Base-by-base conservation (phyloP, 352 stramenopile genomes). In the Phytophthora lateralis region DNA sequence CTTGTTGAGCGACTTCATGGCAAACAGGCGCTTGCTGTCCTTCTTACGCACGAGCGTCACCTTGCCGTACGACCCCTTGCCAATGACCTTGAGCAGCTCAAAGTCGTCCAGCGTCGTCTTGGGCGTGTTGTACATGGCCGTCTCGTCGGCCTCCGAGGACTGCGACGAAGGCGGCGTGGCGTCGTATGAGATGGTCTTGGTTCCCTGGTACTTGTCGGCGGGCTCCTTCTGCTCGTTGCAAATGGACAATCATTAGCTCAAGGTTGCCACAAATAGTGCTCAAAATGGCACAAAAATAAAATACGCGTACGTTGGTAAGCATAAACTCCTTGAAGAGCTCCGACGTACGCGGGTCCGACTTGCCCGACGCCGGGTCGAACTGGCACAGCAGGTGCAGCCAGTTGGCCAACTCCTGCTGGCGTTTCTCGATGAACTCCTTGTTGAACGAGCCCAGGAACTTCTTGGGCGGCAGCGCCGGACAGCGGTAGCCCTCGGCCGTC, bases 61-160 rank as follows among this genome's bases (percentile, higher is more conserved):
- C 67, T 97, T 97, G 65, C 91, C 91, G 50, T 97, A 97, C 24
- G 86, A 95, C 18, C 91, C 91, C 64, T 97, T 97, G 55, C 91
- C 91, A 51, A 97, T 95, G 49, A 96, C 89, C 57, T 96, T 97
- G 48, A 97, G 78, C 71, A 97, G 72, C 73, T 97, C 90, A 79
- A 97, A 97, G 72, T 97, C 91, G 51, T 95, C 90, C 42, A 97
- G 65, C 11, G 73, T 82, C n/a, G 90, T 93, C 81, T 96, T 96
- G 45, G 84, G 84, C 54, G 84, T 93, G 69, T 93, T 89, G 82
- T 93, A 93, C 32, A 93, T 69, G 10, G 51, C 62, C 66, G 63
- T 66, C 44, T 80, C 85, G 24, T 34, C 66, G 18, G 46, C 44
- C 24, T 74, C 67, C 3, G 64, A 71, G 1, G 63, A 69, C 38